Conservation (phyloP, 2,329 filamentous ascomycete species). For the Alternaria sp. region DNA sequence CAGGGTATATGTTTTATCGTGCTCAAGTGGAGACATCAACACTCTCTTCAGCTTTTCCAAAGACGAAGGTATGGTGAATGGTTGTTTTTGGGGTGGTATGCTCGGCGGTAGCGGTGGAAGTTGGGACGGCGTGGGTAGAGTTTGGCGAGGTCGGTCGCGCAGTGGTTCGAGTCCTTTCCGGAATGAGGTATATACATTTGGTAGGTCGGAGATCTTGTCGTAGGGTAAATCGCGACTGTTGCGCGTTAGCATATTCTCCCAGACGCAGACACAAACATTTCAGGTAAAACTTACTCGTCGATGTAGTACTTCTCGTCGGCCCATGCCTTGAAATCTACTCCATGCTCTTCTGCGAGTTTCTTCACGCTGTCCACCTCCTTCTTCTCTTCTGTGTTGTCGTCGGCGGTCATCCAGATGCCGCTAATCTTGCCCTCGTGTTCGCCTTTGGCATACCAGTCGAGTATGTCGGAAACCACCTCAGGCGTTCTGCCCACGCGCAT, state of each 20-base stretch:
- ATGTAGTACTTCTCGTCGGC: conserved; percentile 79
- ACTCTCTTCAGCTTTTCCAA: conserved; percentile 61
- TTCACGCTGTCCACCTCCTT: conserved; percentile 66
- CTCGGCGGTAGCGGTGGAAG: conserved; percentile 66
- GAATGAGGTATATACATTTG: conserved; percentile 78
- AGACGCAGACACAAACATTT: background rate
- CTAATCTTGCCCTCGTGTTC: conserved; percentile 57
- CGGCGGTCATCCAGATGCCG: conserved; percentile 76
- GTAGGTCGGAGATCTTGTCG: conserved; percentile 64
- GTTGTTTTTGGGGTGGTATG: conserved; percentile 65
- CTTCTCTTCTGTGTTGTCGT: conserved; percentile 73
- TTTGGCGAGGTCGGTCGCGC: conserved; percentile 66
- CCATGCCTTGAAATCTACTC: conserved; percentile 69
- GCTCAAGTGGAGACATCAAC: conserved; percentile 64
- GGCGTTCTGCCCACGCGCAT: conserved; percentile 68
- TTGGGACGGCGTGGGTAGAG: conserved; percentile 61
- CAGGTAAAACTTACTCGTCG: conserved; percentile 68
- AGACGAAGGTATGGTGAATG: conserved; percentile 68
- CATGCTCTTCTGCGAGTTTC: conserved; percentile 59
- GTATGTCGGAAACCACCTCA: conserved; percentile 65
- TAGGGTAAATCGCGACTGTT: conserved; percentile 70
- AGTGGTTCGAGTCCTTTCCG: conserved; percentile 76
- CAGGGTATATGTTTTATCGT: conserved; percentile 54
- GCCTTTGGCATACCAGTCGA: conserved; percentile 53
- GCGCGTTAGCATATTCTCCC: conserved; percentile 8